Base-by-base conservation (phyloP, 2,329 filamentous ascomycete genomes). In the Pseudopyricularia cyperi region DNA sequence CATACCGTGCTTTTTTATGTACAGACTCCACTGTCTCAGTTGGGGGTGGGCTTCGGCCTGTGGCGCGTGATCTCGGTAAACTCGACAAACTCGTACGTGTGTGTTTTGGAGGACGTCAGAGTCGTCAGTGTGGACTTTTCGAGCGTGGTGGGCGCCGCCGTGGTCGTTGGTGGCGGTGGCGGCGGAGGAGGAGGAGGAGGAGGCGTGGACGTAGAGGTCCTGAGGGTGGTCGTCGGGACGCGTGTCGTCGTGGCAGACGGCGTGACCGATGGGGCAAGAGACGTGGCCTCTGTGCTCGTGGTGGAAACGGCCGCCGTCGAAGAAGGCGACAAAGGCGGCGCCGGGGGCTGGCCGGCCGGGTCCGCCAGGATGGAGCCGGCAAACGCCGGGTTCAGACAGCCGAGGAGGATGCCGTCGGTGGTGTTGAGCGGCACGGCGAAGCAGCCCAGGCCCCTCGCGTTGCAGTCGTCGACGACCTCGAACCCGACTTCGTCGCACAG, bases 341-440 rank as follows among this genome's bases (percentile, higher is more conserved):
- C 37, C 15, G 46, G 24, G 11, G 26, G 46, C 28, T n/a, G n/a
- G 7, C 46, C 46, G 15, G 46, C 26, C 46, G 17, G 22, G 37
- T 24, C 24, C n/a, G 71, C 73, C 3, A 81, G 63, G 7, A 77
- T 64, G 4, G 58, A 61, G 42, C 65, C 59, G 0, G 75, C 77
- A 2, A 63, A 62, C 3, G 60, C 59, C 9, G 62, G 58, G 48
- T 72, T 63, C 28, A 66, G 65, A 55, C 79, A 82, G 3, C 67
- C 69, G 24, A 82, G 64, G 51, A 66, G 60, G 9, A 77, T 73
- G 3, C 76, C 77, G 0, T 59, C 58, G 0, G 67, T 68, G 11
- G 62, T 70, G 35, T 68, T 71, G 68, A 79, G 72, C 0, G 79
- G 79, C 55, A 81, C 61, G 2, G 75, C 79, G 48, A 71, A 74